Evolutionary conservation across 2,329 filamentous ascomycete species (phyloP).

Genomic region (Akanthomyces muscarius): DNA sequence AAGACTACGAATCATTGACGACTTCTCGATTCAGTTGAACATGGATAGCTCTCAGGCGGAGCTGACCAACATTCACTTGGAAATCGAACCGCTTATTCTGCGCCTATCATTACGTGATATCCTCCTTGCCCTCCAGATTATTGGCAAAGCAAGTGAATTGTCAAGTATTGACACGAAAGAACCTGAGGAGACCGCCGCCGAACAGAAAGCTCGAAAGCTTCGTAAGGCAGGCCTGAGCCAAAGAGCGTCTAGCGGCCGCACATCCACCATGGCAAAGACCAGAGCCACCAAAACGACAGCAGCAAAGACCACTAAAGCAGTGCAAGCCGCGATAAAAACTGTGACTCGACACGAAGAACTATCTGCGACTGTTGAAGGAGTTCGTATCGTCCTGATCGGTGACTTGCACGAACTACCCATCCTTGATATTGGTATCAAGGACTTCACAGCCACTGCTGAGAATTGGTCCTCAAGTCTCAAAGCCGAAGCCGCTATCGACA

Average conservation of each 20-base stretch:
- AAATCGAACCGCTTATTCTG: conserved; percentile 87
- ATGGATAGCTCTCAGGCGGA: conserved; percentile 66
- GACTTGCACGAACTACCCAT: conserved; percentile 94
- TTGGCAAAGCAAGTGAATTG: conserved; percentile 85
- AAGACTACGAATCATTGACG: conserved; percentile 86
- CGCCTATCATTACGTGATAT: conserved; percentile 92
- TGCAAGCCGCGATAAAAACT: neutral
- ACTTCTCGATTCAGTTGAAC: conserved; percentile 88
- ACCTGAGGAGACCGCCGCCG: conserved; percentile 36
- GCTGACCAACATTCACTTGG: conserved; percentile 75
- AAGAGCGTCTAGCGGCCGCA: conserved; percentile 53
- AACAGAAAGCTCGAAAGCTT: conserved; percentile 54
- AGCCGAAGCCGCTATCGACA: conserved; percentile 85
- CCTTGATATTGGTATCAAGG: conserved; percentile 88
- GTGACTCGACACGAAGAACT: conserved; percentile 64
- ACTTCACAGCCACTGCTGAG: conserved; percentile 76
- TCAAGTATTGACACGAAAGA: conserved; percentile 59
- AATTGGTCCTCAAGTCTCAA: conserved; percentile 90
- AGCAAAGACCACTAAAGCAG: conserved; percentile 25
- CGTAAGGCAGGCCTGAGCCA: conserved; percentile 47
- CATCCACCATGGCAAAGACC: conserved; percentile 48
- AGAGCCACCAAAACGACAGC: conserved; percentile 36
- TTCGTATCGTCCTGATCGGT: conserved; percentile 90
- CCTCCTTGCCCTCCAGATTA: conserved; percentile 85
- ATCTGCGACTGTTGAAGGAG: conserved; percentile 78